Base-by-base conservation (phyloP, 78 protist species). In the Cavenderia fasciculata region DNA sequence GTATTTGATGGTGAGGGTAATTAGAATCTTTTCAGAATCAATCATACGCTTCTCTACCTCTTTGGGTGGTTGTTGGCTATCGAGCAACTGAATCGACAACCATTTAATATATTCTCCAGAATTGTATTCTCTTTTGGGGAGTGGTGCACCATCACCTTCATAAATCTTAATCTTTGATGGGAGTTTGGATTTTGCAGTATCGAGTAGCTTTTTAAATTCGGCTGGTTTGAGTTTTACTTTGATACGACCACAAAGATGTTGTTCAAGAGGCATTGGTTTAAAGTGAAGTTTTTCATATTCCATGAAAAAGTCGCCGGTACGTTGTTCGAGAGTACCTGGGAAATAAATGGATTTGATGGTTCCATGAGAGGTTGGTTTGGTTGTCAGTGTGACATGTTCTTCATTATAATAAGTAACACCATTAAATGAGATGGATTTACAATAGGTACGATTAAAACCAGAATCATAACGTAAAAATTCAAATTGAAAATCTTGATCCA, bases 401-500 rank as follows among this genome's bases (percentile, higher is more conserved):
- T 44, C 90, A 29, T 21, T 1, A 2, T 18, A n/a, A 21, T 54
- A 59, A 2, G 78, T 31, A 14, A 27, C 1, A 12, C 90, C 90
- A 46, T 86, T 66, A 46, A 77, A 23, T 5, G 66, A 27, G 0
- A 87, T 57, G 1, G 78, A 1, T 46, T 72, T 54, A 44, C 86
- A 87, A 25, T 23, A 36, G 11, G 93, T 87, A 29, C 31, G 29
- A 51, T 87, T 77, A 10, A n/a, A 19, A 0, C 19, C 2, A 10
- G 79, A 10, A 40, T 87, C 72, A 14, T 87, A 74, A 33, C 27
- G 33, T 34, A 70, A 57, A 43, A 25, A 51, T 34, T 74, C 71
- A 49, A 72, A 74, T 25, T 59, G 71, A 52, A 87, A 68, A 47
- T 87, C 93, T 65, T 87, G 93, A 51, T 87, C 93, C 44, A 74